These are phyloP conservation scores for Meyerozyma sp. DNA, from an alignment of 1,139 yeast species.

Conservation along the genomic window DNA sequence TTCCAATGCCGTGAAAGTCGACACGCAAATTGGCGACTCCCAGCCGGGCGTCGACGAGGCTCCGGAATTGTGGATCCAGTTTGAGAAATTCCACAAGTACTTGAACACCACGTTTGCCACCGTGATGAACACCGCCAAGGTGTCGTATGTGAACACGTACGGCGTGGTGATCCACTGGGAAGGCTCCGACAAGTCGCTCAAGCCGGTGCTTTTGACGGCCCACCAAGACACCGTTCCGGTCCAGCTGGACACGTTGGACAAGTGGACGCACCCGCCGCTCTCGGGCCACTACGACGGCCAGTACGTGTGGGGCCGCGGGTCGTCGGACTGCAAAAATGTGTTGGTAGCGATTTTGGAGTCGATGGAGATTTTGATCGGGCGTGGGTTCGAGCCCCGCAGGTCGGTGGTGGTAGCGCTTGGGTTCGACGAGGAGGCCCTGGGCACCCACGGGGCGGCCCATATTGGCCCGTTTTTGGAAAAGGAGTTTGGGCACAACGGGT, in stretches of 20 bases:
- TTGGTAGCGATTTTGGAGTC: constrained; percentile 56
- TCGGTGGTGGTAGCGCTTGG: constrained; percentile 59
- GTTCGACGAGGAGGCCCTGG: constrained; percentile 69
- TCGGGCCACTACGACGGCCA: constrained; percentile 13
- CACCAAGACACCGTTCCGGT: constrained; percentile 10
- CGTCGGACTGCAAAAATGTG: constrained; percentile 58
- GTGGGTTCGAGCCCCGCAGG: constrained; percentile 48
- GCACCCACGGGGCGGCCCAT: constrained; percentile 48
- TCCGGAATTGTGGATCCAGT: constrained; percentile 38
- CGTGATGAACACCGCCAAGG: constrained; percentile 42
- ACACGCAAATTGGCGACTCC: constrained; percentile 6
- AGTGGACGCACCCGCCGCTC: constrained; percentile 7
- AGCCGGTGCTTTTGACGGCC: constrained; percentile 7
- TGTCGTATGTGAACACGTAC: constrained; percentile 57
- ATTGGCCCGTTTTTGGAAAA: constrained; percentile 39
- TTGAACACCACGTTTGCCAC: constrained; percentile 55
- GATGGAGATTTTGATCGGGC: constrained; percentile 40
- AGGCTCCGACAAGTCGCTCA: constrained; percentile 44
- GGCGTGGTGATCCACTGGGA: constrained; percentile 66
- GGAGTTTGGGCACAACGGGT: constrained; percentile 50
- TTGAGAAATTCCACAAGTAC: constrained; percentile 50
- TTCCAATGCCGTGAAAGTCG: constrained; percentile 7
- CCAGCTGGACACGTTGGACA: constrained; percentile 4
- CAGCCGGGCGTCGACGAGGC: constrained; percentile 19
- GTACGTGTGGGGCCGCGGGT: constrained; percentile 58